Evolutionary conservation across 306 rosid species (phyloP).

Genomic region (Carpinus viminea): DNA sequence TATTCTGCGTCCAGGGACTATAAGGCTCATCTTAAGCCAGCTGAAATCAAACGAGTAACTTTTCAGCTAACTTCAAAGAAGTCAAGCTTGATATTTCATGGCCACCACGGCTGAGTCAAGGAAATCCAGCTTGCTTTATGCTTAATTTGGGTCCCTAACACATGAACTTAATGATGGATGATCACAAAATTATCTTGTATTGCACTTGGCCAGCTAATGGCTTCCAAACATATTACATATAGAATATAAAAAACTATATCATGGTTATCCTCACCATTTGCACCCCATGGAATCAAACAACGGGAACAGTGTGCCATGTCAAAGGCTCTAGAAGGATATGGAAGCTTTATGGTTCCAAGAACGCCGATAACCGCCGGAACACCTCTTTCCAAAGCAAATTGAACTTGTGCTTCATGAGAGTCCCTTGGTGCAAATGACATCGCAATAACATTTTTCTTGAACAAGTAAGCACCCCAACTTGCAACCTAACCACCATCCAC

Average conservation of each 20-base stretch:
- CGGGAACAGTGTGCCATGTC: constrained; percentile 96
- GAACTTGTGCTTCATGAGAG: constrained; percentile 90
- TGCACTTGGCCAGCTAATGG: constrained; percentile 3
- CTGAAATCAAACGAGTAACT: background rate
- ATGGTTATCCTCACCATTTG: constrained; percentile 54
- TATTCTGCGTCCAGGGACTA: background rate
- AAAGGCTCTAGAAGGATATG: constrained; percentile 75
- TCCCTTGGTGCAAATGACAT: constrained; percentile 88
- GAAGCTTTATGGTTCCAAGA: constrained; percentile 77
- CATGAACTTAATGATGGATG: constrained; percentile 12
- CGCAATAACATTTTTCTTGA: constrained; percentile 62
- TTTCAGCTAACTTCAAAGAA: background rate
- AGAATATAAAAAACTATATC: background rate
- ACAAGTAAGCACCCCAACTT: constrained; percentile 80
- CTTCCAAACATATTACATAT: background rate
- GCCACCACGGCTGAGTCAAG: constrained; percentile 1
- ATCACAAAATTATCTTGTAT: constrained; percentile 11
- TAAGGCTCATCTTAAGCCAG: background rate
- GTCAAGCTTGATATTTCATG: background rate
- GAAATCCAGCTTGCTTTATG: background rate
- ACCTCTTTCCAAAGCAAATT: constrained; percentile 92
- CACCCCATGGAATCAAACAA: constrained; percentile 80
- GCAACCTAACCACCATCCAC: constrained; percentile 63
- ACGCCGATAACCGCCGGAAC: constrained; percentile 87
- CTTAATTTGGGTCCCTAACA: constrained; percentile 8